phyloP scores from a whole-genome alignment of 163 green algal species.

The Botryococcus braunii region DNA sequence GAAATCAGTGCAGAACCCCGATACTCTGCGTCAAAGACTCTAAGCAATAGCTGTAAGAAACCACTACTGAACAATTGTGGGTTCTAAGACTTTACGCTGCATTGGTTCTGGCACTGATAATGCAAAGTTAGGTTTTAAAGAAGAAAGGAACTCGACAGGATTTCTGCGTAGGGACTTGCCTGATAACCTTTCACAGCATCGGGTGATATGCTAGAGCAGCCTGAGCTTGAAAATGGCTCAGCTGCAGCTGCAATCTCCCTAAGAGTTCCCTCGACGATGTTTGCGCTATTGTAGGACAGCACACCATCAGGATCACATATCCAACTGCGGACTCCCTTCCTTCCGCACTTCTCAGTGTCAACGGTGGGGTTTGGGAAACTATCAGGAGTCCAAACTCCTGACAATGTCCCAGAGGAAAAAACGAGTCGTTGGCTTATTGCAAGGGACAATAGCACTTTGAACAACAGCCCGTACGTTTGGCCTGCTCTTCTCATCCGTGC shows the following conservation, averaged over 20 bases:
- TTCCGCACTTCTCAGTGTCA: constrained; percentile 2
- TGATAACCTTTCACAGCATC: constrained; percentile 1
- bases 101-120: too few species aligned
- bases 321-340: background rate
- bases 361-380: constrained; percentile 4
- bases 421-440: background rate
- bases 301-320: constrained; percentile 5
- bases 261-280: constrained; percentile 5
- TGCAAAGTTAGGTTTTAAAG: background rate
- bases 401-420: background rate
- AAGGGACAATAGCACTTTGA: background rate
- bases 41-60: background rate
- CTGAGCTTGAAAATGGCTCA: background rate
- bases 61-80: too few species aligned
- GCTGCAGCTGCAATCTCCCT: constrained; percentile 4
- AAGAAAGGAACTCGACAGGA: background rate
- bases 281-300: background rate
- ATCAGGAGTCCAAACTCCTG: background rate
- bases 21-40: background rate
- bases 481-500: background rate
- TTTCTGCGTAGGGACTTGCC: constrained; percentile 1
- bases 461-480: background rate
- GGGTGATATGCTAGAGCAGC: background rate
- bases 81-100: too few species aligned
- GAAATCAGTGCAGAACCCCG: too few species aligned